Percentiles rank a stretch among this genome's conserved stretches.
These are phyloP conservation scores for Termitomyces sp. DNA, from an alignment of 768 basidiomycete species.

Conservation along the genomic window DNA sequence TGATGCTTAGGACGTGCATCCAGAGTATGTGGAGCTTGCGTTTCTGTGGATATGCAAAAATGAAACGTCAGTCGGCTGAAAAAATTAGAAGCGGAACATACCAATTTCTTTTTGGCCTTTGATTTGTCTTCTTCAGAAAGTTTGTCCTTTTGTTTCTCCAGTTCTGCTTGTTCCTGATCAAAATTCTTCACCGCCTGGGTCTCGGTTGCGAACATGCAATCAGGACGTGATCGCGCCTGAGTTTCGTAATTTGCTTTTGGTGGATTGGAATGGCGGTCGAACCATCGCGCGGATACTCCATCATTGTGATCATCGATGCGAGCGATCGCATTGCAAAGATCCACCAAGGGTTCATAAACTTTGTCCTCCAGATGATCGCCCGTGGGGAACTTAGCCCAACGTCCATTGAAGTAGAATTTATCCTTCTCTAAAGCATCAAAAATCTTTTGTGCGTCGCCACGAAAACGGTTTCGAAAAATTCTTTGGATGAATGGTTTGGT, in stretches of 20 bases:
- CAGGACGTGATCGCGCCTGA: background rate
- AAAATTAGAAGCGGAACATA: background rate
- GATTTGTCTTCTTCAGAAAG: background rate
- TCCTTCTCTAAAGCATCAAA: background rate
- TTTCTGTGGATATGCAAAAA: background rate
- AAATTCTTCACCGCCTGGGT: background rate
- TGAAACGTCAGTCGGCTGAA: background rate
- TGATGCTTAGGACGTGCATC: background rate
- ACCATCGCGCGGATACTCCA: background rate
- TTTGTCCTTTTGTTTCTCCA: background rate
- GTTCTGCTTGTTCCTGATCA: no score
- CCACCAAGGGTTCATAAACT: background rate
- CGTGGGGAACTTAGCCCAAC: background rate
- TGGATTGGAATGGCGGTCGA: background rate
- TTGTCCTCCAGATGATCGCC: background rate
- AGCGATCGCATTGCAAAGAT: background rate
- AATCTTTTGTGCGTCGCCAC: background rate
- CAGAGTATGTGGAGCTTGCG: background rate
- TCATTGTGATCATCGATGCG: background rate
- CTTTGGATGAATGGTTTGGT: background rate
- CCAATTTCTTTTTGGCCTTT: background rate
- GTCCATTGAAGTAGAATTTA: background rate
- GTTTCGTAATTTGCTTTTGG: background rate
- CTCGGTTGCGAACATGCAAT: background rate
- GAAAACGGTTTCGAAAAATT: background rate